Conservation (phyloP, 345 rosid genomes). For the Sonneratia caseolaris region DNA sequence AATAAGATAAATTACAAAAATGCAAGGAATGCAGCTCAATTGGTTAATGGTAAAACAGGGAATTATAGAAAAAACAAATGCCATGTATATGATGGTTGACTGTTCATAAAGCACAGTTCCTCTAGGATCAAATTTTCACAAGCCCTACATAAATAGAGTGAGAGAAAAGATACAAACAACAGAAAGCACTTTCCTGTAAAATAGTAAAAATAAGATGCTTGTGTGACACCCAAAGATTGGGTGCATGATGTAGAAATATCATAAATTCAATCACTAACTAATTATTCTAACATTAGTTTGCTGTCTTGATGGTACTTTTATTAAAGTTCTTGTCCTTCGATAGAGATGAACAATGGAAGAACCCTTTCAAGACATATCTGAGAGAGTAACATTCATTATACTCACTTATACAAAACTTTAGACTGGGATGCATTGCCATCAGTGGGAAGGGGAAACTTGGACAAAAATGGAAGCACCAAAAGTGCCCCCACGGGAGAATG, state of each 20-base stretch:
- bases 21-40: not conserved
- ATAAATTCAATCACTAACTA: not conserved
- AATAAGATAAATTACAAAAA: not conserved
- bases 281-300: not conserved
- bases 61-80: not conserved
- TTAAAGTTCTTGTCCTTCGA: not conserved
- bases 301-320: not conserved
- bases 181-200: not conserved
- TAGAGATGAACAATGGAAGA: not conserved
- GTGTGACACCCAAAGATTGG: not conserved
- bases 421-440: slow-evolving; percentile 36
- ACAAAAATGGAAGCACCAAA: slow-evolving; percentile 79
- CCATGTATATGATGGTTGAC: not conserved
- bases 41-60: not conserved
- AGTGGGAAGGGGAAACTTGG: slow-evolving; percentile 55
- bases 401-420: slow-evolving; percentile 45
- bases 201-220: not conserved
- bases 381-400: slow-evolving; percentile 12
- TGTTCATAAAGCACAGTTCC: not conserved
- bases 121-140: not conserved
- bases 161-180: not conserved
- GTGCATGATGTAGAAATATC: not conserved
- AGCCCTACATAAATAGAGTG: not conserved
- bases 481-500: slow-evolving; percentile 59
- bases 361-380: not conserved